Base-by-base conservation (phyloP, 2,329 filamentous ascomycete species). In the Cytospora mali region DNA sequence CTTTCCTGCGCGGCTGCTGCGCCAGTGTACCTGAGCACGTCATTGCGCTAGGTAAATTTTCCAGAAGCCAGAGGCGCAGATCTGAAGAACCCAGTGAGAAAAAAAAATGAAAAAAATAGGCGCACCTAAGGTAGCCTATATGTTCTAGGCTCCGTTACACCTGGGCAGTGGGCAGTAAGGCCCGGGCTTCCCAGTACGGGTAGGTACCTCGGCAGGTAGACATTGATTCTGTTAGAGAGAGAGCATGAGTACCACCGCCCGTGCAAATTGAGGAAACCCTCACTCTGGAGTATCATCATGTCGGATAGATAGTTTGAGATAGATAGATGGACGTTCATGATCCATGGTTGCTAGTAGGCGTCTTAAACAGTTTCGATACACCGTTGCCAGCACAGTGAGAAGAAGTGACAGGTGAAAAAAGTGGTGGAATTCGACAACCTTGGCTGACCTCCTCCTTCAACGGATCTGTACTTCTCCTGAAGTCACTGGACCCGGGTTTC, bases 11-110 rank as follows among this genome's bases (percentile, higher is more conserved):
- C 31, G 49, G 35, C 25, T 21, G 28, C 35, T 4, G 64, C 57
- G 25, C 25, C 50, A 49, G 31, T 48, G 52, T 66, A 64, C 64
- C 53, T 57, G 58, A 66, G 57, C 64, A 66, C 64, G 64, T 58
- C 59, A 66, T 66, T n/a, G 50, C 55, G 51, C 58, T 62, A 53
- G 53, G 42, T 25, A 58, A 62, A 49, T 57, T 61, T 65, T 61
- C 25, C 60, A 56, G 61, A 62, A 16, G 35, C 51, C 58, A 55
- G 31, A 50, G 29, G 51, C 28, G 28, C 46, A 33, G 53, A 31
- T 51, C 58, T 55, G 46, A 35, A 50, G 58, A 46, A 33, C 29
- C 25, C 50, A 48, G 50, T 27, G 27, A 29, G 27, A 33, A 59
- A 42, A 27, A 23, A 52, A 33, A 59, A 42, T 18, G n/a, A 52